These are phyloP conservation scores for Aspergillus fischeri DNA, from an alignment of 2,329 filamentous ascomycete species.

Conservation along the genomic window DNA sequence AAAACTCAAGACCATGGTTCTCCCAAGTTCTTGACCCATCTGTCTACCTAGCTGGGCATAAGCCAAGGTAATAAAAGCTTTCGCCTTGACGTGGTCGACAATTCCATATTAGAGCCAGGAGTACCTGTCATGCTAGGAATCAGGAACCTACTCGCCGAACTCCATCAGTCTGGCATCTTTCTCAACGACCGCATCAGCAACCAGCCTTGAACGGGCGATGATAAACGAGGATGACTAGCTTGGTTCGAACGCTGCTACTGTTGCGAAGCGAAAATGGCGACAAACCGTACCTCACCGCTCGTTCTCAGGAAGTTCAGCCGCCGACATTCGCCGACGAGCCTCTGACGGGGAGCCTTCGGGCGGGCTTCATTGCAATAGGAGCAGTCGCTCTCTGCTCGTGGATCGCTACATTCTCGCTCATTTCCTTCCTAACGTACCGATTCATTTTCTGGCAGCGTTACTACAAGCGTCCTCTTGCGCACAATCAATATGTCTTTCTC, in stretches of 20 bases:
- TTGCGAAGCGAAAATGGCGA: not conserved
- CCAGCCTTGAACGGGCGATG: not conserved
- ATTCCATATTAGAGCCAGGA: not conserved
- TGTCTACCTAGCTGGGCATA: not conserved
- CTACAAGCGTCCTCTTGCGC: slow-evolving; percentile 45
- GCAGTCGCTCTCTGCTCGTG: slow-evolving; percentile 44
- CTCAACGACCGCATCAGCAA: not conserved
- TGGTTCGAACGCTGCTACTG: not conserved
- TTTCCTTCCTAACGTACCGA: slow-evolving; percentile 47
- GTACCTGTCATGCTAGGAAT: not conserved
- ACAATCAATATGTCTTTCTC: slow-evolving; percentile 51
- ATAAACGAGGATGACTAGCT: not conserved
- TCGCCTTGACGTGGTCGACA: not conserved
- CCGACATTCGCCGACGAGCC: not conserved
- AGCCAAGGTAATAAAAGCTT: not conserved
- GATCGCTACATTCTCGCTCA: slow-evolving; percentile 23
- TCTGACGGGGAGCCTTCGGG: slow-evolving; percentile 26
- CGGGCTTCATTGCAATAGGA: slow-evolving; percentile 45
- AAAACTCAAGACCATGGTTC: too few relatives aligned
- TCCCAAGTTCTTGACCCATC: not conserved
- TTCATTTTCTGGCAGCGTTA: slow-evolving; percentile 47
- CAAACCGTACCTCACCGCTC: not conserved
- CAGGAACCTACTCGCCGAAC: not conserved
- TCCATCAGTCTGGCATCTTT: not conserved
- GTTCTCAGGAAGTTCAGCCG: not conserved